phyloP scores from a whole-genome alignment of 1,284 basidiomycete genomes.

The Rhodotorula sp. region DNA sequence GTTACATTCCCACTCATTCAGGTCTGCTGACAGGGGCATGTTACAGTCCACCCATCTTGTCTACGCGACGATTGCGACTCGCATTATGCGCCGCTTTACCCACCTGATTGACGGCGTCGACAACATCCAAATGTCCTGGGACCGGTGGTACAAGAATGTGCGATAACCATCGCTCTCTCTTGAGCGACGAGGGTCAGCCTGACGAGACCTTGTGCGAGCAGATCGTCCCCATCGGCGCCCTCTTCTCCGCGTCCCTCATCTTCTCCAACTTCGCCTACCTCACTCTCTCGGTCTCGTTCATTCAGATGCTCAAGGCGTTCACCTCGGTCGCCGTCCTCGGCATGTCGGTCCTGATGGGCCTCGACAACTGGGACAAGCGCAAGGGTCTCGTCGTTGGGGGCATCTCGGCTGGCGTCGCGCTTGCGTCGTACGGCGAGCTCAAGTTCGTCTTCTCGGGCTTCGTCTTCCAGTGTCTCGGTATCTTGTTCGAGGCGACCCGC shows the following conservation, averaged over 20 bases:
- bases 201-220: constrained; percentile 45
- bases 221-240: constrained; percentile 56
- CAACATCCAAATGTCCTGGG: constrained; percentile 47
- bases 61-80: constrained; percentile 53
- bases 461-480: constrained; percentile 43
- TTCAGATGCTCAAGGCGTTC: constrained; percentile 44
- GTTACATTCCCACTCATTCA: background rate
- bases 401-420: constrained; percentile 52
- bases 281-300: constrained; percentile 39
- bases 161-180: background rate
- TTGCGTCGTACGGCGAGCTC: constrained; percentile 42
- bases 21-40: background rate
- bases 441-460: constrained; percentile 42
- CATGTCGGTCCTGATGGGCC: constrained; percentile 45
- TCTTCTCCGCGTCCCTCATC: constrained; percentile 52
- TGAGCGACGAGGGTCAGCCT: background rate
- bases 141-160: constrained; percentile 39
- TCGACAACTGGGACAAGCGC: constrained; percentile 43
- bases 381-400: constrained; percentile 49
- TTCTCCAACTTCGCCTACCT: constrained; percentile 46
- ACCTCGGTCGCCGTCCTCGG: constrained; percentile 46
- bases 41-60: constrained; percentile 50
- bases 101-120: constrained; percentile 52
- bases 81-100: constrained; percentile 51
- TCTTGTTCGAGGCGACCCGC: constrained; percentile 44